Base-by-base conservation (phyloP, 2,329 filamentous ascomycete species). In the Talaromyces marneffei region DNA sequence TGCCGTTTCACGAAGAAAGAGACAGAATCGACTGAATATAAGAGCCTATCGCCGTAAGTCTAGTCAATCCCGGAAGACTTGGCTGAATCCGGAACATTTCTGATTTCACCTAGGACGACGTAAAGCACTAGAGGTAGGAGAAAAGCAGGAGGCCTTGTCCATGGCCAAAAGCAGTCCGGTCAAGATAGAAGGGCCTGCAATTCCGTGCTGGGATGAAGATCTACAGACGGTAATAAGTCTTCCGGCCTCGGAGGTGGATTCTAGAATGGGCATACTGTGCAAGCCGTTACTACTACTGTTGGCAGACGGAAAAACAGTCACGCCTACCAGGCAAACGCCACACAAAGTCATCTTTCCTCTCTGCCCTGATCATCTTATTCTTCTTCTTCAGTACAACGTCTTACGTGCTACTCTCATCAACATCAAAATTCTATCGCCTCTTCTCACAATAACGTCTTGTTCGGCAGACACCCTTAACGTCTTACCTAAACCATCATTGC, bases 1-100 rank as follows among this genome's bases (percentile, higher is more conserved):
- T 71, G 72, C 75, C 2, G 74, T 72, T 64, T 71, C 71, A 63
- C 74, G 79, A 25, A 72, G 78, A 64, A 67, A 73, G 60, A 72
- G 71, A 63, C 79, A 80, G 69, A 80, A 74, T 62, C 74, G 79
- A 69, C 73, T 80, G 25, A 80, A 79, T 56, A 76, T 74, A 66
- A 77, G 78, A 62, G 78, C 77, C 66, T 79, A 79, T 65, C 71
- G 76, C 16, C 52, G 52, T 54, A 39, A 25, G 52, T 35, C 4
- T 10, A 4, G 4, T 35, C 12, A 27, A 16, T 25, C 10, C n/a
- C 12, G 12, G 18, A 4, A 10, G 25, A 18, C n/a, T 16, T 53
- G 12, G 16, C 8, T 52, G 10, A 9, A 33, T 18, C 10, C 6
- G 3, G 8, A 27, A 12, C 18, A 37, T 54, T 20, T 53, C 52